Evolutionary conservation across 495 filamentous ascomycete species (phyloP).

Genomic region (Neohortaea acidophila): DNA sequence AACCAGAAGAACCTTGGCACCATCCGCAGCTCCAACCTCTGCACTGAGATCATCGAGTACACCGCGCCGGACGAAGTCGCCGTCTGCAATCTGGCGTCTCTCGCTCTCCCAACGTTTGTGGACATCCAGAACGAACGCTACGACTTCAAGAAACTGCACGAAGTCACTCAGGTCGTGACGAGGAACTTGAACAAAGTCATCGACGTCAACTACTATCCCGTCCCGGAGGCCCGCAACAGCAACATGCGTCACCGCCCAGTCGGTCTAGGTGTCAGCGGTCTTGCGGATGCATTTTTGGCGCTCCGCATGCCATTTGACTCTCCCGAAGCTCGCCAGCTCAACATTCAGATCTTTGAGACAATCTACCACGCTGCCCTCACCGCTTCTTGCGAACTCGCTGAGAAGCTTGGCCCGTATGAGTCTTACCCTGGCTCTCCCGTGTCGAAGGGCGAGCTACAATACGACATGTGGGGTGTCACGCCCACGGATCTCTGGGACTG

Average conservation of each 20-base stretch:
- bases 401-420: slow-evolving; percentile 66
- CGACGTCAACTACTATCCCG: slow-evolving; percentile 92
- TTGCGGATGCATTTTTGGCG: slow-evolving; percentile 96
- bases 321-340: slow-evolving; percentile 76
- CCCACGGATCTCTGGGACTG: slow-evolving; percentile 95
- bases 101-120: slow-evolving; percentile 79
- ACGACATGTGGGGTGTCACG: slow-evolving; percentile 94
- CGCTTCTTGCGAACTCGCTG: slow-evolving; percentile 71
- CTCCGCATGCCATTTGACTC: slow-evolving; percentile 96
- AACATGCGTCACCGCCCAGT: slow-evolving; percentile 93
- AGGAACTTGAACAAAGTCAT: slow-evolving; percentile 96
- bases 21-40: slow-evolving; percentile 95
- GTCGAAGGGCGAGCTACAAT: slow-evolving; percentile 90
- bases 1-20: slow-evolving; percentile 99
- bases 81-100: slow-evolving; percentile 92
- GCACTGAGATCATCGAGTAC: slow-evolving; percentile 97
- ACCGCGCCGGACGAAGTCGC: slow-evolving; percentile 93
- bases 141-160: slow-evolving; percentile 89
- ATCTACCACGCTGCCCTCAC: slow-evolving; percentile 95
- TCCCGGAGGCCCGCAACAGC: slow-evolving; percentile 78
- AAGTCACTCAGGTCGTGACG: slow-evolving; percentile 77
- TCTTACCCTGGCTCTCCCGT: slow-evolving; percentile 88
- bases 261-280: slow-evolving; percentile 90
- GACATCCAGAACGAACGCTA: slow-evolving; percentile 67
- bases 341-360: slow-evolving; percentile 98